These are phyloP conservation scores for Phlyctochytrium arcticum DNA, from an alignment of 192 early-diverging fungal species.

Conservation along the genomic window DNA sequence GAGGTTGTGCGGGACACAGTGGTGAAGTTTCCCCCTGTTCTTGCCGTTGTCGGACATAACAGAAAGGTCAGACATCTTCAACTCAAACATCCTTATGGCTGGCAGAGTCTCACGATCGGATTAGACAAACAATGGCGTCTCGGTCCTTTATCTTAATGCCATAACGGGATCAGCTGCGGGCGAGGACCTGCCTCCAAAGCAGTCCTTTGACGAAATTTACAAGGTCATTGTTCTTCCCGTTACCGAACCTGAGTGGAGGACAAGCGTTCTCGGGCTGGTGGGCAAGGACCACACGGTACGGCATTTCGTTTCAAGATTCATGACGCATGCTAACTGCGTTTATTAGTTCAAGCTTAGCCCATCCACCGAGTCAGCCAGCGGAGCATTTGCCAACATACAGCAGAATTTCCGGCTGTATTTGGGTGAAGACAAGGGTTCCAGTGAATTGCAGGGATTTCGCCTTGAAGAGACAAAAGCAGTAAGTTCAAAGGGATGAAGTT, in stretches of 20 bases:
- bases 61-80: conserved; percentile 15
- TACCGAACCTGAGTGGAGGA: conserved; percentile 23
- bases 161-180: conserved; percentile 58
- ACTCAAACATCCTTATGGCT: too few species aligned
- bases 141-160: too few species aligned
- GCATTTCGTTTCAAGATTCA: too few species aligned
- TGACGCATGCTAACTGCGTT: too few species aligned
- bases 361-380: conserved; percentile 45
- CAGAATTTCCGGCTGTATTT: conserved; percentile 67
- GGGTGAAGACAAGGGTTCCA: conserved; percentile 34
- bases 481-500: too few species aligned
- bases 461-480: too few species aligned
- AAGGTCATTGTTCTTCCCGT: conserved; percentile 26
- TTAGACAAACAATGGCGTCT: too few species aligned
- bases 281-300: too few species aligned
- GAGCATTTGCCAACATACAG: conserved; percentile 54
- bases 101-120: too few species aligned
- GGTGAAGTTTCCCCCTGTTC: conserved; percentile 69
- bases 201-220: neutral
- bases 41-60: conserved; percentile 63
- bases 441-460: conserved; percentile 38
- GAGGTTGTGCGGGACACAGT: conserved; percentile 50
- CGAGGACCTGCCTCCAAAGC: too few species aligned
- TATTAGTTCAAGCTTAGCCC: too few species aligned
- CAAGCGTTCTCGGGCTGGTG: conserved; percentile 29